These are phyloP conservation scores for Fusarium buharicum DNA, from an alignment of 2,329 filamentous ascomycete genomes.

Conservation along the genomic window DNA sequence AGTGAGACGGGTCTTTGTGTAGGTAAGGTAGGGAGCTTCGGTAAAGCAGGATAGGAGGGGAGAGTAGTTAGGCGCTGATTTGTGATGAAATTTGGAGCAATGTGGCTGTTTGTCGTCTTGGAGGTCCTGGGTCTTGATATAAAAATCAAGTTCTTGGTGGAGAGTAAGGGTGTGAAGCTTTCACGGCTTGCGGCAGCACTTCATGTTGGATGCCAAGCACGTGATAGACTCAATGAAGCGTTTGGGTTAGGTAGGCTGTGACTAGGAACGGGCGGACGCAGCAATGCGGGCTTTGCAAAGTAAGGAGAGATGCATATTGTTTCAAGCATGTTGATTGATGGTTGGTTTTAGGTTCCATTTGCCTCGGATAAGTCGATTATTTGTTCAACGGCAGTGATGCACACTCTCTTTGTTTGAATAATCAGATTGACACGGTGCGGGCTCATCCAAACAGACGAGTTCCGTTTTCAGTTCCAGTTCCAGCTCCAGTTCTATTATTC, in stretches of 20 bases:
- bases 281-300: conserved; percentile 13
- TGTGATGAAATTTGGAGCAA: not conserved
- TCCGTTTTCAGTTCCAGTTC: conserved; percentile 8
- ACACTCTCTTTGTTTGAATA: not conserved
- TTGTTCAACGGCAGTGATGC: conserved; percentile 13
- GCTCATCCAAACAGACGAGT: conserved; percentile 15
- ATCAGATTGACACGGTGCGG: conserved; percentile 33
- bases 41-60: not conserved
- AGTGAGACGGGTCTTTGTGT: conserved; percentile 18
- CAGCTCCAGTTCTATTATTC: conserved; percentile 13
- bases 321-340: conserved; percentile 10
- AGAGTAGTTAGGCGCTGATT: not conserved
- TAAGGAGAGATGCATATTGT: conserved; percentile 11
- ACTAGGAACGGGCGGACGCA: conserved; percentile 24
- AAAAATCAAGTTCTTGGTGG: conserved; percentile 21
- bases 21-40: no score
- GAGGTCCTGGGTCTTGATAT: conserved; percentile 25
- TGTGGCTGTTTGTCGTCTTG: conserved; percentile 2
- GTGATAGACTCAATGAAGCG: conserved; percentile 34
- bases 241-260: conserved; percentile 26
- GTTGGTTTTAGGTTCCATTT: not conserved
- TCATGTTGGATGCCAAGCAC: conserved; percentile 25
- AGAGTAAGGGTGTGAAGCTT: conserved; percentile 31
- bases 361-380: not conserved
- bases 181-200: conserved; percentile 7